These are phyloP conservation scores for Pyrenula aspistea DNA, from an alignment of 495 filamentous ascomycete genomes.

Conservation along the genomic window DNA sequence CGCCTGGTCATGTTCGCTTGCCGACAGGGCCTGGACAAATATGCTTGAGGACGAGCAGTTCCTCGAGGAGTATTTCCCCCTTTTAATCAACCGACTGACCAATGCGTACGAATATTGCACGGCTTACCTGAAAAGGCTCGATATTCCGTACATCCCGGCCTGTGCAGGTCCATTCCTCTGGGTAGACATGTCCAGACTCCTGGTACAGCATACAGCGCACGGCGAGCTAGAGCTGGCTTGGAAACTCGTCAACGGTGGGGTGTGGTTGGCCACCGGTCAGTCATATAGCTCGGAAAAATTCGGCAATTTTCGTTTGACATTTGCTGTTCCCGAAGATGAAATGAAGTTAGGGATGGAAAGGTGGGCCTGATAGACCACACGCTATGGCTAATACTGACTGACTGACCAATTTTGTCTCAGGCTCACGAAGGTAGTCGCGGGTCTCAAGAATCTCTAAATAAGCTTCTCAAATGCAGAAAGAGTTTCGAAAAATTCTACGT, in stretches of 20 bases:
- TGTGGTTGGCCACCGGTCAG: constrained; percentile 2
- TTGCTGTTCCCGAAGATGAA: constrained; percentile 1
- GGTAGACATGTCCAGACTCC: background rate
- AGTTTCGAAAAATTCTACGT: no score
- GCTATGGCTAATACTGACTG: background rate
- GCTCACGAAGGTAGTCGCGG: no score
- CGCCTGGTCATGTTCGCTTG: constrained; percentile 2
- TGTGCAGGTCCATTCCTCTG: constrained; percentile 2
- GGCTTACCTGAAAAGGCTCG: background rate
- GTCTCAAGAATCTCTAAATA: no score
- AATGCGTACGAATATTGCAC: background rate
- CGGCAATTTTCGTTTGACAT: constrained; percentile 1
- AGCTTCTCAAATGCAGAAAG: no score
- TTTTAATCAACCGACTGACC: background rate
- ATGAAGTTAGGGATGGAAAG: constrained; percentile 4
- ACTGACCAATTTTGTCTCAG: no score
- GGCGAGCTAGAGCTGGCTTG: background rate
- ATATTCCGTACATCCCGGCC: background rate
- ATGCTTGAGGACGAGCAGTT: constrained; percentile 1
- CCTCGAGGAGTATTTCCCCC: background rate
- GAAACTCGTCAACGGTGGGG: constrained; percentile 1
- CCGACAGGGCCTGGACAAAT: constrained; percentile 1
- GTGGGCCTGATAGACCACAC: background rate
- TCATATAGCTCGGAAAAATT: background rate
- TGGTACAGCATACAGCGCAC: constrained; percentile 1